Conservation (phyloP, 140 eudicot genomes). For the Ambrosia hybrid region DNA sequence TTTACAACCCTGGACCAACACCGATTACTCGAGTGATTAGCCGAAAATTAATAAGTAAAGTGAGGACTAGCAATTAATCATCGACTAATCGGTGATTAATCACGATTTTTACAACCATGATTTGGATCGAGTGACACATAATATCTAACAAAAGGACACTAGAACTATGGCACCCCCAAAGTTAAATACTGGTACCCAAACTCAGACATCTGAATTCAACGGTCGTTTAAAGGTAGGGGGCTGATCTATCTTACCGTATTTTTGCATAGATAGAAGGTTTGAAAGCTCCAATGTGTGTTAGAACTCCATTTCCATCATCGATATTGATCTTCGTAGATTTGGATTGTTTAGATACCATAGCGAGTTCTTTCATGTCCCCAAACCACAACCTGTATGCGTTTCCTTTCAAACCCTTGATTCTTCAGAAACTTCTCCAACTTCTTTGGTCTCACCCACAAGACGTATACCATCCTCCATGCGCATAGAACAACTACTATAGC, state of each 20-base stretch:
- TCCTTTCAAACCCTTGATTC: background rate
- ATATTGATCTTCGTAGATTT: background rate
- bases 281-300: background rate
- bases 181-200: too few species aligned
- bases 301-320: background rate
- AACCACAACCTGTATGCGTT: background rate
- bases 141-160: too few species aligned
- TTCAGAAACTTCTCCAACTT: background rate
- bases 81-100: too few species aligned
- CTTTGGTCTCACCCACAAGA: background rate
- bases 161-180: too few species aligned
- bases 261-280: background rate
- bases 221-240: too few species aligned
- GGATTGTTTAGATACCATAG: background rate
- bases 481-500: background rate
- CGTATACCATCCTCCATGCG: background rate
- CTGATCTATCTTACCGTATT: background rate
- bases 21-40: too few species aligned
- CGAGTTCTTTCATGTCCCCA: background rate
- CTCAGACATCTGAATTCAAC: too few species aligned
- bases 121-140: too few species aligned
- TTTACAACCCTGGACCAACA: too few species aligned
- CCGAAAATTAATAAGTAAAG: too few species aligned
- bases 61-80: too few species aligned
- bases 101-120: too few species aligned